phyloP scores from a whole-genome alignment of 1,284 basidiomycete genomes.

The Rhodotorula sp. region DNA sequence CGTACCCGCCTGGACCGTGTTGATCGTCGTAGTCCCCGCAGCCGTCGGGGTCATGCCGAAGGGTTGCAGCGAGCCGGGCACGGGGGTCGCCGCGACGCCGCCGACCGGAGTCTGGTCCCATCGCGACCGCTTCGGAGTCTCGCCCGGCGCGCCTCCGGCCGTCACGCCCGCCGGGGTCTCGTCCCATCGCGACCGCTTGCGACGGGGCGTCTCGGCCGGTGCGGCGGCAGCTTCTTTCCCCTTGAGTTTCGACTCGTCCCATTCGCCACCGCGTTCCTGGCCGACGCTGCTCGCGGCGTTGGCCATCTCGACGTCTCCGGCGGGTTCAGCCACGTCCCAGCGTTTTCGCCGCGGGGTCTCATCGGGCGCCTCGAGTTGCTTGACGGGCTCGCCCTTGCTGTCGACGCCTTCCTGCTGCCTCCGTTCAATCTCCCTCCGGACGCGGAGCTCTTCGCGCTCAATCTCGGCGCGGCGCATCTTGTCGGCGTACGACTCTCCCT shows the following conservation, averaged over 20 bases:
- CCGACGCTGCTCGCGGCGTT: constrained; percentile 27
- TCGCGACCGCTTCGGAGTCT: constrained; percentile 69
- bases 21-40: constrained; percentile 16
- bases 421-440: constrained; percentile 81
- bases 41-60: constrained; percentile 41
- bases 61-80: constrained; percentile 28
- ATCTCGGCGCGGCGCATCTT: constrained; percentile 88
- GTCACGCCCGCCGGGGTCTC: constrained; percentile 66
- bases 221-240: constrained; percentile 62
- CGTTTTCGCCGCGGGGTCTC: constrained; percentile 72
- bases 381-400: constrained; percentile 69
- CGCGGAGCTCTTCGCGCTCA: constrained; percentile 88
- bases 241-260: constrained; percentile 59
- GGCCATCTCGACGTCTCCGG: constrained; percentile 53
- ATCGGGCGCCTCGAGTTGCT: constrained; percentile 56
- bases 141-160: constrained; percentile 58
- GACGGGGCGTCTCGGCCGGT: constrained; percentile 70
- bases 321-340: constrained; percentile 68
- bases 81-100: constrained; percentile 39
- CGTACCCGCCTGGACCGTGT: constrained; percentile 30
- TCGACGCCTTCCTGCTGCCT: constrained; percentile 74
- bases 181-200: constrained; percentile 91
- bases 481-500: constrained; percentile 86
- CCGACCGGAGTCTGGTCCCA: constrained; percentile 83
- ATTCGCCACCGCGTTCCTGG: constrained; percentile 46